These are phyloP conservation scores for Geotrichum macrosporum DNA, from an alignment of 1,139 yeast genomes.

Conservation along the genomic window DNA sequence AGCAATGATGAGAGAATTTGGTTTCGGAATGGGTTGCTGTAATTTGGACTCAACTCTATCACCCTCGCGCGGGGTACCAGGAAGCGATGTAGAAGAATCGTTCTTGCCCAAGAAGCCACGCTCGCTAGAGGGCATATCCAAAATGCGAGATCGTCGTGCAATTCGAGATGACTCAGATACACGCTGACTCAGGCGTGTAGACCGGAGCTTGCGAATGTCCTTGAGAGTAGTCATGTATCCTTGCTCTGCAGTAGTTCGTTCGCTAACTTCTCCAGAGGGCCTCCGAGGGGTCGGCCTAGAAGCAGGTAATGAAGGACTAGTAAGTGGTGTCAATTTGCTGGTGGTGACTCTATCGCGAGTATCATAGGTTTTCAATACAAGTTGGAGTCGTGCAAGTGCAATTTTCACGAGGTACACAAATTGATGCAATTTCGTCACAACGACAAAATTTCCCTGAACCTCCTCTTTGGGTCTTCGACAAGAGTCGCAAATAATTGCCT, in stretches of 20 bases:
- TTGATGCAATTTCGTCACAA: slow-evolving; percentile 68
- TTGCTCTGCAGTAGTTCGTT: slow-evolving; percentile 35
- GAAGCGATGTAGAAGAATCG: slow-evolving; percentile 25
- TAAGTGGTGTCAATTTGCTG: neutral
- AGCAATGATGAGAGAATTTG: neutral
- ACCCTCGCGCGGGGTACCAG: slow-evolving; percentile 1
- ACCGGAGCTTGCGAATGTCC: slow-evolving; percentile 73
- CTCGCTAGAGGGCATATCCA: slow-evolving; percentile 44
- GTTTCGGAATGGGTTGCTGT: neutral
- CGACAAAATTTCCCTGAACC: slow-evolving; percentile 50
- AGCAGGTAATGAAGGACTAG: neutral
- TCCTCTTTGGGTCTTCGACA: slow-evolving; percentile 51
- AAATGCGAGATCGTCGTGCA: slow-evolving; percentile 54
- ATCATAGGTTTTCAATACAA: slow-evolving; percentile 54
- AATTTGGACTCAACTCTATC: too few relatives aligned
- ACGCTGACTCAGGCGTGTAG: slow-evolving; percentile 66
- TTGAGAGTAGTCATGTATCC: slow-evolving; percentile 65
- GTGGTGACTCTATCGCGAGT: slow-evolving; percentile 26
- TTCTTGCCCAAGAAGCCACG: slow-evolving; percentile 30
- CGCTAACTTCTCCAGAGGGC: slow-evolving; percentile 6
- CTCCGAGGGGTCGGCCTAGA: slow-evolving; percentile 12
- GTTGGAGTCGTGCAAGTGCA: slow-evolving; percentile 73
- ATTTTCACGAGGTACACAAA: slow-evolving; percentile 72
- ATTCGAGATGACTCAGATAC: slow-evolving; percentile 54
- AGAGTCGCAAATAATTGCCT: slow-evolving; percentile 49